These are phyloP conservation scores for Pyrenochaeta sp. DNA, from an alignment of 2,329 filamentous ascomycete genomes.

Conservation along the genomic window DNA sequence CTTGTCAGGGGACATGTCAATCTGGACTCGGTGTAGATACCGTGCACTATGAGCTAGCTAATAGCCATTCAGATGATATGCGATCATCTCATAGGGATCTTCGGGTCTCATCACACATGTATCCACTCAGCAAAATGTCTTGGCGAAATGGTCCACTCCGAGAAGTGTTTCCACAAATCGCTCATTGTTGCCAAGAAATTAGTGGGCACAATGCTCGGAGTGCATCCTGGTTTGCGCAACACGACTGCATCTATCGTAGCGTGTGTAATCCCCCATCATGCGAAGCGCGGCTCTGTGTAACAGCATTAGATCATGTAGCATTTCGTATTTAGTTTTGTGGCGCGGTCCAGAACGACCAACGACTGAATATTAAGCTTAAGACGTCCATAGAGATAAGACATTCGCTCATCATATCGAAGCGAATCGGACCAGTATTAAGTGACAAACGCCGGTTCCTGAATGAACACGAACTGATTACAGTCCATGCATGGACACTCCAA, in stretches of 20 bases:
- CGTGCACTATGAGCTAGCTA: not conserved
- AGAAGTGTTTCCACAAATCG: not conserved
- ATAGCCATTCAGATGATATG: not conserved
- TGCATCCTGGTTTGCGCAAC: not conserved
- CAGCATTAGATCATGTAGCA: not conserved
- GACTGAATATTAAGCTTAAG: not conserved
- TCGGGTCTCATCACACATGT: not conserved
- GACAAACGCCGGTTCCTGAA: too few species aligned
- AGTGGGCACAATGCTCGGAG: not conserved
- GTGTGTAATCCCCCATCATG: too few species aligned
- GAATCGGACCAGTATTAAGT: not conserved
- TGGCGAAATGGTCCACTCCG: not conserved
- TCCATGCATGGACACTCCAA: not conserved
- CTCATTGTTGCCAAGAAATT: constrained; percentile 1
- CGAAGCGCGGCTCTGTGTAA: not conserved
- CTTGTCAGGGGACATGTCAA: not conserved
- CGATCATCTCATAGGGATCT: not conserved
- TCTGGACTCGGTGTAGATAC: not conserved
- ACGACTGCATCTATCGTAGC: not conserved
- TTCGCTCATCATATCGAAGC: not conserved
- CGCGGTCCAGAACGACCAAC: not conserved
- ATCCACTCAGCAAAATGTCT: not conserved
- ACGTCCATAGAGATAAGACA: not conserved
- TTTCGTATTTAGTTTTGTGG: not conserved
- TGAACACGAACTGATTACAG: not conserved